phyloP scores from a whole-genome alignment of 805 yeast genomes.

The Pichia californica region DNA sequence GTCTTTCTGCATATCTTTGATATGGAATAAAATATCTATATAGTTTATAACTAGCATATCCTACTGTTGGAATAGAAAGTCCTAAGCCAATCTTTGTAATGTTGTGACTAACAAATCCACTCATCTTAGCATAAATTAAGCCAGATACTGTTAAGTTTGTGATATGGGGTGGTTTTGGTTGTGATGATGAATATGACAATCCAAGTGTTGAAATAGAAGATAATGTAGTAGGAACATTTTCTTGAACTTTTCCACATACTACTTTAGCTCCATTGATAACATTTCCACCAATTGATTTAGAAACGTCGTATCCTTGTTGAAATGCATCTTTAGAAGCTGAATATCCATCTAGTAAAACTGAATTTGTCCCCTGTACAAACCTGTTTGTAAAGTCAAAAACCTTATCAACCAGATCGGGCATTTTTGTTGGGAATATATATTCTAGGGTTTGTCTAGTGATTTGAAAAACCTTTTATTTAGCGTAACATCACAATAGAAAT shows the following conservation, averaged over 20 bases:
- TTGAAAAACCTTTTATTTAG: no score
- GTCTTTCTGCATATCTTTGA: conserved; percentile 50
- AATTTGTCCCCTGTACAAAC: conserved; percentile 1
- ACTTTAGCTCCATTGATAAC: not conserved
- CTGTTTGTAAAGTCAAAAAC: conserved; percentile 12
- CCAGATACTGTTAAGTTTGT: not conserved
- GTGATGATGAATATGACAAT: not conserved
- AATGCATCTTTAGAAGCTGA: conserved; percentile 5
- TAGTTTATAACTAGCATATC: conserved; percentile 4
- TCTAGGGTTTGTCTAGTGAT: no score
- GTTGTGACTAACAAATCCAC: not conserved
- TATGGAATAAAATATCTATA: conserved; percentile 10
- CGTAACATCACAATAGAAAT: no score
- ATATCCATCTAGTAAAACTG: conserved; percentile 3
- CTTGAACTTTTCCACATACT: not conserved
- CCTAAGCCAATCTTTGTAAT: conserved; percentile 8
- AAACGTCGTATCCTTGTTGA: conserved; percentile 5
- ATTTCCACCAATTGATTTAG: conserved; percentile 5
- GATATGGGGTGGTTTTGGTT: conserved; percentile 4
- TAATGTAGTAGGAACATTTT: not conserved
- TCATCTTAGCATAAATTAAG: not conserved
- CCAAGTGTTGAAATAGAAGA: not conserved
- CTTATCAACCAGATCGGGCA: conserved; percentile 20
- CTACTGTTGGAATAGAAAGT: conserved; percentile 7
- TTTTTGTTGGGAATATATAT: not conserved